Conservation (phyloP, 75 land plant species). For the Sequoiadendron giganteum region DNA sequence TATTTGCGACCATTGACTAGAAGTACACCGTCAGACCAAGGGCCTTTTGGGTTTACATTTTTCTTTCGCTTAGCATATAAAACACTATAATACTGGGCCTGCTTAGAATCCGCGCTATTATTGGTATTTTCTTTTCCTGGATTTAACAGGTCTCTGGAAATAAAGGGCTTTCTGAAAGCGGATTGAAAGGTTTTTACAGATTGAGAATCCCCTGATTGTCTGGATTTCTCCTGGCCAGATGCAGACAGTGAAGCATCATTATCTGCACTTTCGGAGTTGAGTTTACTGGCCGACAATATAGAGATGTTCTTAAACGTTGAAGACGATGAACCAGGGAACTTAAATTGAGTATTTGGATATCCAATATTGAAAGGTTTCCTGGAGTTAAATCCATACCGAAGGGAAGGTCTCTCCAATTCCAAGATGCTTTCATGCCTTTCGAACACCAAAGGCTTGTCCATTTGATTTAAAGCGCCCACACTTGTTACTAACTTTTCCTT, state of each 20-base stretch:
- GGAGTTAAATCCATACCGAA: neutral
- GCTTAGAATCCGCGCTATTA: constrained; percentile 10
- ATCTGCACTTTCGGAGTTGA: neutral
- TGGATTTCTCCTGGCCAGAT: neutral
- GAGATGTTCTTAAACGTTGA: neutral
- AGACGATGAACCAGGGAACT: neutral
- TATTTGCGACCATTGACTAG: constrained; percentile 14
- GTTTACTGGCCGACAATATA: neutral
- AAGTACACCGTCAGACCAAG: constrained; percentile 42
- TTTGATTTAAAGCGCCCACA: neutral
- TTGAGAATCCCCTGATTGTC: neutral
- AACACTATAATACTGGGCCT: constrained; percentile 21
- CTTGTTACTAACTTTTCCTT: neutral
- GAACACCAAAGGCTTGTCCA: neutral
- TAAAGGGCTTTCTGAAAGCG: neutral
- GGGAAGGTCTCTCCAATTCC: neutral
- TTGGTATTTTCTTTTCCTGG: neutral
- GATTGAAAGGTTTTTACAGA: neutral
- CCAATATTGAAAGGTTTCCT: neutral
- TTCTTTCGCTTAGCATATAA: constrained; percentile 23
- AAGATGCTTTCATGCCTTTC: neutral
- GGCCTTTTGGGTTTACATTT: constrained; percentile 23
- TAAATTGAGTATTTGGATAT: neutral
- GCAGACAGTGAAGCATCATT: neutral
- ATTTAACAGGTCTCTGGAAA: constrained; percentile 8